A percentile compares a stretch with the other conserved stretches of the same genome.
These are phyloP conservation scores for Dicorynia guianensis DNA, from an alignment of 306 rosid species.

Conservation along the genomic window DNA sequence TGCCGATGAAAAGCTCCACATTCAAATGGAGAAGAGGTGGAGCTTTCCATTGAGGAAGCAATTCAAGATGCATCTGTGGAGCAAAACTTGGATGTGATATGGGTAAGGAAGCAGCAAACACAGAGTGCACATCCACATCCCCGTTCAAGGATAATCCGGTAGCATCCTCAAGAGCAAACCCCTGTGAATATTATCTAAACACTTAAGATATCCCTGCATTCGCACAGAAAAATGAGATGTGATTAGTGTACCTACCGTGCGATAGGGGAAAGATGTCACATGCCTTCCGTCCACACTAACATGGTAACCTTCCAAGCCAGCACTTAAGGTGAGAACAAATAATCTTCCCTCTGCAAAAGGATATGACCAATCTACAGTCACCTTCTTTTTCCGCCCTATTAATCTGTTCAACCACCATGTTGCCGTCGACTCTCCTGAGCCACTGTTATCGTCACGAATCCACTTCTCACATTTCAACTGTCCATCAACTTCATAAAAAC, in stretches of 20 bases:
- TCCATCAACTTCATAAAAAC: constrained; percentile 77
- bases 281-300: constrained; percentile 90
- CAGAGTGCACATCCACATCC: constrained; percentile 82
- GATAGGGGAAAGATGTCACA: constrained; percentile 89
- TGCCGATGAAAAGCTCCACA: constrained; percentile 85
- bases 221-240: constrained; percentile 24
- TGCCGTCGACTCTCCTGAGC: constrained; percentile 81
- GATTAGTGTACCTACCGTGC: constrained; percentile 67
- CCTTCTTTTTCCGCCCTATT: constrained; percentile 81
- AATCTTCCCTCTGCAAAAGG: constrained; percentile 88
- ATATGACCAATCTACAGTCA: constrained; percentile 86
- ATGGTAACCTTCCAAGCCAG: constrained; percentile 97
- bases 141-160: constrained; percentile 89
- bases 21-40: constrained; percentile 55
- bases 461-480: constrained; percentile 96
- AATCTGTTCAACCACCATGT: constrained; percentile 93
- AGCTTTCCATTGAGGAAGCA: constrained; percentile 80
- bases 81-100: constrained; percentile 93
- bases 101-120: constrained; percentile 85
- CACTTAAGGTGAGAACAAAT: constrained; percentile 87
- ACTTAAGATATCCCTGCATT: constrained; percentile 2
- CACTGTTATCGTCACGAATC: constrained; percentile 81
- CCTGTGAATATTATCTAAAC: constrained; percentile 55
- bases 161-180: constrained; percentile 96
- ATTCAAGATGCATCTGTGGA: constrained; percentile 83